These are phyloP conservation scores for Aspergillus hiratsukae DNA, from an alignment of 2,329 filamentous ascomycete species.

Conservation along the genomic window DNA sequence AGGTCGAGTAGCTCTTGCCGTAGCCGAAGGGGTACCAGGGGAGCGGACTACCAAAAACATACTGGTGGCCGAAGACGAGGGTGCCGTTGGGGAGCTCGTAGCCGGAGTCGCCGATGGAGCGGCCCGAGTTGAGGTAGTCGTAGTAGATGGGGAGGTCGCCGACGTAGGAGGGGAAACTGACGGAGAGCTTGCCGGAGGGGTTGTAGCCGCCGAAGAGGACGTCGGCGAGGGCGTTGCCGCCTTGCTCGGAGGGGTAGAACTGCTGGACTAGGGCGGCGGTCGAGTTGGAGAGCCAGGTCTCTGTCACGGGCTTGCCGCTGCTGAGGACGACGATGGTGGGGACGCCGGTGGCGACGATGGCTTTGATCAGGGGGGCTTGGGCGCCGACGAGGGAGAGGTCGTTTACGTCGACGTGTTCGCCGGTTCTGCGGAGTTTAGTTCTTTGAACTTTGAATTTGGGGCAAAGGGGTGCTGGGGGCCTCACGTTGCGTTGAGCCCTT, in stretches of 20 bases:
- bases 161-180: conserved; percentile 64
- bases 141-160: conserved; percentile 67
- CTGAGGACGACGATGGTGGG: conserved; percentile 65
- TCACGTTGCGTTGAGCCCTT: conserved; percentile 62
- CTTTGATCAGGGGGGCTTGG: conserved; percentile 61
- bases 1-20: conserved; percentile 61
- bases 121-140: conserved; percentile 65
- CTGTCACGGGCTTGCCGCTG: conserved; percentile 67
- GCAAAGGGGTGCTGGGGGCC: neutral
- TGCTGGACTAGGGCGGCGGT: conserved; percentile 66
- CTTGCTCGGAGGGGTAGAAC: conserved; percentile 69
- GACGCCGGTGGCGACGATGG: conserved; percentile 63
- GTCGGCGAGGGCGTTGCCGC: conserved; percentile 62
- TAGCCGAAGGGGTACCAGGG: conserved; percentile 65
- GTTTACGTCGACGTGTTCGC: conserved; percentile 66
- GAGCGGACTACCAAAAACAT: conserved; percentile 57
- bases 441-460: no score
- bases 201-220: conserved; percentile 62
- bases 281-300: conserved; percentile 64
- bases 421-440: conserved; percentile 43
- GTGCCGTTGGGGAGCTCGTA: conserved; percentile 54
- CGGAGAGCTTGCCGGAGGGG: conserved; percentile 61
- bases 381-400: conserved; percentile 65
- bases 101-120: conserved; percentile 52
- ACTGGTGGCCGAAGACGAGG: conserved; percentile 60